Evolutionary conservation across 495 filamentous ascomycete species (phyloP), one percentile per base, ranked within the genome.

Genomic region (Penicillium turbatum): DNA sequence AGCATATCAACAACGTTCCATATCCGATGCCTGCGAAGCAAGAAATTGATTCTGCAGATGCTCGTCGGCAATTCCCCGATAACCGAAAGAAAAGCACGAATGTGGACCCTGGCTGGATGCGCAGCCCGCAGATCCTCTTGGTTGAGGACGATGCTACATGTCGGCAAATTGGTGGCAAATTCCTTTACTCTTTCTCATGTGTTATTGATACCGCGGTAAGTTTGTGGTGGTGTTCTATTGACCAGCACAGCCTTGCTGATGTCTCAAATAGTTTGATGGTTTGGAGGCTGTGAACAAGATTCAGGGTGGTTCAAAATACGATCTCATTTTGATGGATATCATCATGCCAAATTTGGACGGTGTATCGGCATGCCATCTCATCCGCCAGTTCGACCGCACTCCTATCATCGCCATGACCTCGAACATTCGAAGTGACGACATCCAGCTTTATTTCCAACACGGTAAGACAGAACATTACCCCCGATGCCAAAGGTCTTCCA

Each of bases 351-450:
- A 92, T 62, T 76, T 98, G 15, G 93, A 97, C 64, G 93, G 93
- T 44, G 90, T 97, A 27, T 95, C 91, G 9, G 93, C 93, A 21
- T 96, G 91, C 42, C 88, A 91, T 63, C 83, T 95, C 52, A 96
- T 98, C 56, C 86, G 95, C 50, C 89, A 96, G 67, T 88, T 92
- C 59, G 85, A 92, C 57, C 78, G 83, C 17, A 90, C 90, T 15
- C 93, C 93, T 12, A 93, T 97, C 61, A 89, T 98, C 54, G 95
- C 93, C 45, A 97, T 98, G 93, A 97, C 93, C 24, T 96, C 93
- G 16, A 98, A 97, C 61, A 97, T 97, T 54, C 84, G 95, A 38
- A 90, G 90, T 55, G 92, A 97, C 64, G 93, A 98, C 68, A 96
- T 98, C 50, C 86, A 91, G 57, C 92, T 92, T 72, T 98, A 98